Evolutionary conservation across 176 grass and related monocot genomes (phyloP).

Genomic region (Avena insularis): DNA sequence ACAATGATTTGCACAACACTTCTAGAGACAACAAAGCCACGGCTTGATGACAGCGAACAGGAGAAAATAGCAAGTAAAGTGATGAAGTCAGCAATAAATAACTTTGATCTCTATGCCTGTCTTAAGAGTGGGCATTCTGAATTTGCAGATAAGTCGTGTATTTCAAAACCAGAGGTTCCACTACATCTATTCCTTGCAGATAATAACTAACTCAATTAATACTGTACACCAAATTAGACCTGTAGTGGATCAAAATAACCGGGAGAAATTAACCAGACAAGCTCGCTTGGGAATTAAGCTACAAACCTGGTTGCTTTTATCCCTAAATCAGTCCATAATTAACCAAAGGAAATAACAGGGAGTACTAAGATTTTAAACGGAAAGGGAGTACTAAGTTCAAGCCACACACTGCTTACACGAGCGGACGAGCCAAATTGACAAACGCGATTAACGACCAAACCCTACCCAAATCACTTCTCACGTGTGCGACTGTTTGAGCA

Average conservation of each 20-base stretch:
- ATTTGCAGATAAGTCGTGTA: not conserved
- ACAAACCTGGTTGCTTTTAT: not conserved
- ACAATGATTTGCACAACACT: not conserved
- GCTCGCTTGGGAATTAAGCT: not conserved
- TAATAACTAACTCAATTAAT: not conserved
- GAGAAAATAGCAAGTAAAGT: not conserved
- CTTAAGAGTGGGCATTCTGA: not conserved
- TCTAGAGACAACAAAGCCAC: not conserved
- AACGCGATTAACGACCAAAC: not conserved
- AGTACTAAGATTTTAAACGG: not conserved
- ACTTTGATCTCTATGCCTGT: not conserved
- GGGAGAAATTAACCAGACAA: not conserved
- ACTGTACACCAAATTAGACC: not conserved
- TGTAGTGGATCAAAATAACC: not conserved
- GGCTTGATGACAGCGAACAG: not conserved
- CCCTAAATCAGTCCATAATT: not conserved
- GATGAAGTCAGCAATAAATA: too few species aligned
- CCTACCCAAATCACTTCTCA: conserved; percentile 8
- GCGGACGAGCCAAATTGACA: not conserved
- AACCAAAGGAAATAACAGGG: not conserved
- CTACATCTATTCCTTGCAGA: not conserved
- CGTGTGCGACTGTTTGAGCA: not conserved
- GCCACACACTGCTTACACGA: not conserved
- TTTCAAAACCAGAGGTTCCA: not conserved
- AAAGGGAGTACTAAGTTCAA: not conserved